phyloP scores from a whole-genome alignment of 2,329 filamentous ascomycete genomes.

The Phialophora tarda region DNA sequence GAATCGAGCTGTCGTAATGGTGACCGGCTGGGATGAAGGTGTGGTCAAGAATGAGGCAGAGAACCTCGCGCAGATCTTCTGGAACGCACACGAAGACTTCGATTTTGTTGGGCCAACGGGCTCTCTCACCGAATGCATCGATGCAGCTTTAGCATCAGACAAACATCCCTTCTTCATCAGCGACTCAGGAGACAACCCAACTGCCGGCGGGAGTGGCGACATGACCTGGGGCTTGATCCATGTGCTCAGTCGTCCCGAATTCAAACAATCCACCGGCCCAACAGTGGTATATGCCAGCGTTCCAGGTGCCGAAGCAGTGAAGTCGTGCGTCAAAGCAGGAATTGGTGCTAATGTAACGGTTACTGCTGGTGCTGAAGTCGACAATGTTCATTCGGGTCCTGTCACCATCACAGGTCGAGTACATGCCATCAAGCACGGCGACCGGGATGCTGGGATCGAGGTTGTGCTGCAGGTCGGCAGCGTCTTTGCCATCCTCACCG shows the following conservation, averaged over 20 bases:
- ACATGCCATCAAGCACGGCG: conserved; percentile 12
- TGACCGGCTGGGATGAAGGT: conserved; percentile 8
- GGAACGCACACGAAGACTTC: conserved; percentile 13
- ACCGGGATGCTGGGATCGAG: conserved; percentile 11
- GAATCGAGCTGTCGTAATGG: conserved; percentile 16
- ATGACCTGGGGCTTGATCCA: conserved; percentile 21
- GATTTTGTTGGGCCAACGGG: conserved; percentile 17
- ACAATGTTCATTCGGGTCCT: conserved; percentile 13
- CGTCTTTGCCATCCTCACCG: conserved; percentile 15
- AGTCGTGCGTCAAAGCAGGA: conserved; percentile 9
- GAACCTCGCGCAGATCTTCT: conserved; percentile 8
- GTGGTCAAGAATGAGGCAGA: neutral
- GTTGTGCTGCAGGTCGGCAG: conserved; percentile 16
- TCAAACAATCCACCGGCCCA: conserved; percentile 7
- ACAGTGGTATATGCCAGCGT: conserved; percentile 15
- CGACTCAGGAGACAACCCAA: conserved; percentile 17
- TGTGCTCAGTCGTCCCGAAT: conserved; percentile 11
- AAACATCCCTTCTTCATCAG: conserved; percentile 19
- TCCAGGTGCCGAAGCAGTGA: conserved; percentile 7
- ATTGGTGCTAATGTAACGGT: conserved; percentile 16
- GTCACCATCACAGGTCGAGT: conserved; percentile 17
- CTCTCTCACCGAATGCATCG: conserved; percentile 11
- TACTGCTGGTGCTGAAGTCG: conserved; percentile 8
- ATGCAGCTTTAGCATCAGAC: conserved; percentile 8
- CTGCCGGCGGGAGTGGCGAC: conserved; percentile 15